Base-by-base conservation (phyloP, 768 basidiomycete species). In the Tylopilus plumbeoviolaceoides region DNA sequence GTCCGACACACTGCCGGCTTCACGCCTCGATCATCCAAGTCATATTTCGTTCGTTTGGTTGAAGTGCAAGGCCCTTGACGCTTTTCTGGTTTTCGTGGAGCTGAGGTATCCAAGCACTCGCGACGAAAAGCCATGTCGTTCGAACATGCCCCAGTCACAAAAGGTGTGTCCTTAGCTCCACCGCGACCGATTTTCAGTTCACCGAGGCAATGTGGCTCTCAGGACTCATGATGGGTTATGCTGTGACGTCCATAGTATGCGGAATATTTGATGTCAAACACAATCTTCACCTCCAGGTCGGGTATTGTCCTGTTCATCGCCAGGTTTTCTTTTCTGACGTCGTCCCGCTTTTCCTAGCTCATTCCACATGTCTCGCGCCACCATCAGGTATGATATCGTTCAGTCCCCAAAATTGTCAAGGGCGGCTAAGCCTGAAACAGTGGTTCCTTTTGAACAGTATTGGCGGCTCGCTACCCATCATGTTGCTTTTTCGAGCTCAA, bases 331-430 rank as follows among this genome's bases (percentile, higher is more conserved):
- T 36, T 43, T 49, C 55, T 56, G 33, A 59, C 41, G 44, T 2
- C 21, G 15, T 20, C 55, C 45, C 63, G 28, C 23, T 44, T n/a
- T 39, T 31, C 40, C 20, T 57, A 93, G 85, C 79, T 95, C 38
- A 80, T 89, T 18, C 94, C 93, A 2, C 93, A 97, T 66, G 78
- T 97, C 44, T 91, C 90, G n/a, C 82, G 81, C 48, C 81, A 95
- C 67, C 88, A 91, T 63, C 93, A 95, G 77, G 93, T 91, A 73
- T 48, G 53, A 48, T 18, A 45, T 45, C 33, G 27, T 47, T 47
- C 46, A 48, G 17, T 28, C 35, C 11, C 44, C 45, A 51, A 36
- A 15, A 44, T 33, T 53, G 18, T 18, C 47, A 57, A 59, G 59
- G 55, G 42, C 48, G 54, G 52, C 59, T 65, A 51, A 71, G 61